Conservation (phyloP, 129 eudicot genomes). For the Dittrichia graveolens region DNA sequence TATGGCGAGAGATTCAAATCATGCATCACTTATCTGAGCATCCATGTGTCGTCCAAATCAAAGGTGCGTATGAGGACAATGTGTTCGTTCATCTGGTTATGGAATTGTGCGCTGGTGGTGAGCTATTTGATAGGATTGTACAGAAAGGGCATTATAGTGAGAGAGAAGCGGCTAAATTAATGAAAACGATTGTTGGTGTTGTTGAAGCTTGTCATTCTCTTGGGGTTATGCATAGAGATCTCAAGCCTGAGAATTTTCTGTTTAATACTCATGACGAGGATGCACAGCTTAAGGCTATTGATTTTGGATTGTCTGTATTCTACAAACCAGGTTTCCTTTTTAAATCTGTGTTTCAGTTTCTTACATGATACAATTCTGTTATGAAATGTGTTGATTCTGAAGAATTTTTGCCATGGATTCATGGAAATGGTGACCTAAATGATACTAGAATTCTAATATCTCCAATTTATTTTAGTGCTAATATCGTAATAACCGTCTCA, state of each 20-base stretch:
- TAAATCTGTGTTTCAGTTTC: background rate
- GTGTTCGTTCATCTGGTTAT: slow-evolving; percentile 64
- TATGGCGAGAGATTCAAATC: slow-evolving; percentile 71
- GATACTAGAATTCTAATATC: too few relatives aligned
- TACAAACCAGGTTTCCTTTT: slow-evolving; percentile 61
- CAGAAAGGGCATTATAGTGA: slow-evolving; percentile 65
- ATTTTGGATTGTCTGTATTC: slow-evolving; percentile 67
- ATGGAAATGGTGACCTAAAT: background rate
- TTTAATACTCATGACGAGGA: slow-evolving; percentile 48
- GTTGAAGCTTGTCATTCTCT: slow-evolving; percentile 73
- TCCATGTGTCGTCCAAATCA: slow-evolving; percentile 55
- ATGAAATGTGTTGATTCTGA: background rate
- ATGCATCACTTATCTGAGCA: slow-evolving; percentile 75
- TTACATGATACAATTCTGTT: slow-evolving; percentile 2
- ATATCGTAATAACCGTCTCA: too few relatives aligned
- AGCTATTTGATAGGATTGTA: slow-evolving; percentile 65
- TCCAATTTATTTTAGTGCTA: too few relatives aligned
- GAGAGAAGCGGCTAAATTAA: slow-evolving; percentile 54
- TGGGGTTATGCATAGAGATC: slow-evolving; percentile 75
- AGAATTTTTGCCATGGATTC: too few relatives aligned
- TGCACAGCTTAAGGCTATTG: slow-evolving; percentile 66
- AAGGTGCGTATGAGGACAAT: slow-evolving; percentile 61
- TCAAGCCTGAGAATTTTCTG: slow-evolving; percentile 66
- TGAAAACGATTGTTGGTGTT: slow-evolving; percentile 54
- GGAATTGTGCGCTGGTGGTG: slow-evolving; percentile 71